Evolutionary conservation across 2,329 filamentous ascomycete species (phyloP).

Genomic region (Rhynchosporium agropyri): DNA sequence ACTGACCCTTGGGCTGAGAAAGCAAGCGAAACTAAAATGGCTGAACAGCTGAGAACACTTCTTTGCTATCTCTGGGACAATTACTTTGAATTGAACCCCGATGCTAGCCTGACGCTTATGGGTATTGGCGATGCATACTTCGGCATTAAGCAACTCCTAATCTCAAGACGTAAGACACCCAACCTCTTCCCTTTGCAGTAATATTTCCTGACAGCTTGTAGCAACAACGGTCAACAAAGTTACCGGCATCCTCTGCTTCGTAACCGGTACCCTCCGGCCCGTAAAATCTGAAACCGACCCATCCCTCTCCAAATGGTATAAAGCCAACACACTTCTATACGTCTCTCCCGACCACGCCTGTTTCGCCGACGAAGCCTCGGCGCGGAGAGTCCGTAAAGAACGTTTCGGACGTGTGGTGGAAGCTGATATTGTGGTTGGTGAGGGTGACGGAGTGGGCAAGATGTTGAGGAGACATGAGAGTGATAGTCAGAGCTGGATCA

Average conservation of each 20-base stretch:
- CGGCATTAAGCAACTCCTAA: conserved; percentile 79
- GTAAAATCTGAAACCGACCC: conserved; percentile 78
- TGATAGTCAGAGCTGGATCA: conserved; percentile 57
- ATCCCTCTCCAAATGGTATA: conserved; percentile 80
- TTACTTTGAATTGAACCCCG: conserved; percentile 79
- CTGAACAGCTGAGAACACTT: conserved; percentile 66
- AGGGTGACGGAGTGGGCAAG: conserved; percentile 53
- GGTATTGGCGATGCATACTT: conserved; percentile 89
- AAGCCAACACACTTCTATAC: conserved; percentile 76
- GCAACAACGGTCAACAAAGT: conserved; percentile 68
- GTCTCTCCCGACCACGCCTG: conserved; percentile 75
- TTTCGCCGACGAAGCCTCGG: conserved; percentile 67
- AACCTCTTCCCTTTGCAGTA: conserved; percentile 3
- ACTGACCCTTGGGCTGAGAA: conserved; percentile 25
- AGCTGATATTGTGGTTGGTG: conserved; percentile 46
- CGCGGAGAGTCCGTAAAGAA: conserved; percentile 60
- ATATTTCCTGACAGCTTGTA: conserved; percentile 24
- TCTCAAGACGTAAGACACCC: conserved; percentile 64
- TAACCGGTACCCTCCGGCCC: conserved; percentile 74
- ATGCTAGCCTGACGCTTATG: conserved; percentile 78
- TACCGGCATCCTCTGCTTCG: conserved; percentile 77
- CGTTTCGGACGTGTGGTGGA: conserved; percentile 61
- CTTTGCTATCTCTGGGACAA: conserved; percentile 95
- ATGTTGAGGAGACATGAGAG: conserved; percentile 47
- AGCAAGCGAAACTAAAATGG: conserved; percentile 53